Conservation (phyloP, 108 stramenopile genomes). For the Nannochloropsis salina region DNA sequence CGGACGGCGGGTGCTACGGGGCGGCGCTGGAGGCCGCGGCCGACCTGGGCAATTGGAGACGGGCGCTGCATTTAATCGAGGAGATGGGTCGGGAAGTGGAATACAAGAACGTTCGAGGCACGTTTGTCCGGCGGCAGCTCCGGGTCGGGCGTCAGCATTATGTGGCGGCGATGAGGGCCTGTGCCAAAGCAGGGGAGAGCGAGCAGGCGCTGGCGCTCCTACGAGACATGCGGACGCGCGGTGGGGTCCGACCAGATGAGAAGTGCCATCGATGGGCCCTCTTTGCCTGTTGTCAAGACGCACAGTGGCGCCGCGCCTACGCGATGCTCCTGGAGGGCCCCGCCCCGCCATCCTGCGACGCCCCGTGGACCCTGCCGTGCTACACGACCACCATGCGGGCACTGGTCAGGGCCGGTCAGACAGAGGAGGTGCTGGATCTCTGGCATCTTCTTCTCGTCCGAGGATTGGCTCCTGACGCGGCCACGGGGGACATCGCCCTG, state of each 20-base stretch:
- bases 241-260: not conserved
- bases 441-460: not conserved
- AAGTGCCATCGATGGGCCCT: not conserved
- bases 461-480: not conserved
- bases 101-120: not conserved
- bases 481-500: not conserved
- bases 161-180: conserved; percentile 3
- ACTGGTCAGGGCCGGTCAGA: not conserved
- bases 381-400: conserved; percentile 13
- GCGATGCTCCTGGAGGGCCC: not conserved
- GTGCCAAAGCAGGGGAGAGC: conserved; percentile 11
- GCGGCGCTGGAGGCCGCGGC: not conserved
- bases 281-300: not conserved
- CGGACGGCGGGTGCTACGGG: not conserved
- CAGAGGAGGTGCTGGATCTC: not conserved
- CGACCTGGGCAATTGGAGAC: not conserved
- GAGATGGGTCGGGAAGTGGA: conserved; percentile 11
- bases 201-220: not conserved
- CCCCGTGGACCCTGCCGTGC: not conserved
- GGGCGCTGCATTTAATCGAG: not conserved
- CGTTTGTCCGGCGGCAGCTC: not conserved
- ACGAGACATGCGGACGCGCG: not conserved
- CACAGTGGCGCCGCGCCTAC: not conserved
- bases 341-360: not conserved
- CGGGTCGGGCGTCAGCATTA: conserved; percentile 12